phyloP scores from a whole-genome alignment of 352 stramenopile genomes.

The Globisporangium mamillatum region DNA sequence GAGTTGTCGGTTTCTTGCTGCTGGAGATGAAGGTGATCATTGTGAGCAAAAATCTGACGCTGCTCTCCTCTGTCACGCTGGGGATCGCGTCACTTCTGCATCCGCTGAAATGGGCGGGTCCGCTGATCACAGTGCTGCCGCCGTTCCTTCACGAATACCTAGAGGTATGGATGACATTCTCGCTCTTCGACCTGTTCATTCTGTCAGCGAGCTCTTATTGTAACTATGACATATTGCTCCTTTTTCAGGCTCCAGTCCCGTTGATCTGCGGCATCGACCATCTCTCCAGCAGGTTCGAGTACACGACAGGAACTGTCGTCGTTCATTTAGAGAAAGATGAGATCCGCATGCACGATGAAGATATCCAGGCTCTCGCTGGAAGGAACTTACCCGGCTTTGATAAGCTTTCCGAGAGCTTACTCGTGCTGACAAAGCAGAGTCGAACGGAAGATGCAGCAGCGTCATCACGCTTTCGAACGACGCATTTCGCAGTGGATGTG shows the following conservation, averaged over 20 bases:
- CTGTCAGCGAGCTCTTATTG: background rate
- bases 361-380: conserved; percentile 17
- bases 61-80: conserved; percentile 41
- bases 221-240: background rate
- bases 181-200: background rate
- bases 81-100: conserved; percentile 41
- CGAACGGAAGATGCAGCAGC: background rate
- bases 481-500: conserved; percentile 35
- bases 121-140: conserved; percentile 48
- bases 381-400: conserved; percentile 28
- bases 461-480: background rate
- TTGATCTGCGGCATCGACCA: conserved; percentile 50
- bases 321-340: conserved; percentile 32
- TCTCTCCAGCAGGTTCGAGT: conserved; percentile 36
- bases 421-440: conserved; percentile 30
- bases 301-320: conserved; percentile 32
- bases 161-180: conserved; percentile 27
- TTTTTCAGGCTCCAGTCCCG: conserved; percentile 40
- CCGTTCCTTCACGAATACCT: conserved; percentile 52
- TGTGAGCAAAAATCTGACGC: conserved; percentile 40
- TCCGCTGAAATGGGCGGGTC: conserved; percentile 46
- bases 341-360: conserved; percentile 34
- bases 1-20: conserved; percentile 40
- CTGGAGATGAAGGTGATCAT: conserved; percentile 56
- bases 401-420: conserved; percentile 34